Base-by-base conservation (phyloP, 495 filamentous ascomycete genomes). In the Poronia punctata region DNA sequence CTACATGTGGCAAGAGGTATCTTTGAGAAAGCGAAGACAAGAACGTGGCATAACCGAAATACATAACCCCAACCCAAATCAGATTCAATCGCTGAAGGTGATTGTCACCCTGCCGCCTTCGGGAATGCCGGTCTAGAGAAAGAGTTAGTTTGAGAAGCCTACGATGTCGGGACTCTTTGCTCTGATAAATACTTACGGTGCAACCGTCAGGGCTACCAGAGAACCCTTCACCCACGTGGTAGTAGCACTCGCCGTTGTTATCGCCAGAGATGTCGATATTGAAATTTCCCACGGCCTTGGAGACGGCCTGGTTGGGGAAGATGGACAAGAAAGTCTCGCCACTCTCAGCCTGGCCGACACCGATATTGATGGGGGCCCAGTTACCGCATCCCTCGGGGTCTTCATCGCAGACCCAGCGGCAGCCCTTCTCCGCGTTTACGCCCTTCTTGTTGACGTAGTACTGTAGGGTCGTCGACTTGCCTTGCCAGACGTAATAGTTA, bases 401-500 rank as follows among this genome's bases (percentile, higher is more conserved):
- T 7, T 58, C 45, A 2, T 60, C 46, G 46, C 75, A 74, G 52
- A 78, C 74, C 92, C 92, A 97, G 22, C 65, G 54, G 72, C 92
- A 98, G 23, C 80, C 92, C 12, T 88, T 63, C 49, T 82, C 57
- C 28, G 78, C 63, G 11, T 69, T 56, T 11, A 81, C 67, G 48
- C 85, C 87, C 44, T 72, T 68, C 48, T 81, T 80, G 76, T 97
- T 97, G 68, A 96, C 75, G 57, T 98, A 98, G 75, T 97, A 98
- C 66, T 98, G 93, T 32, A 89, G 88, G 22, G 84, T 89, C 36
- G 92, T 97, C 14, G 55, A 16, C 63, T 72, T 72, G 49, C 76
- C 78, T 54, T 86, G 43, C 82, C 86, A 93, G 32, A 66, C 57
- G 74, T 85, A 98, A 74, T 87, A 90, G 29, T 59, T 67, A 25